Base-by-base conservation (phyloP, 2,329 filamentous ascomycete species). In the Chrysosporium keratinophilum region DNA sequence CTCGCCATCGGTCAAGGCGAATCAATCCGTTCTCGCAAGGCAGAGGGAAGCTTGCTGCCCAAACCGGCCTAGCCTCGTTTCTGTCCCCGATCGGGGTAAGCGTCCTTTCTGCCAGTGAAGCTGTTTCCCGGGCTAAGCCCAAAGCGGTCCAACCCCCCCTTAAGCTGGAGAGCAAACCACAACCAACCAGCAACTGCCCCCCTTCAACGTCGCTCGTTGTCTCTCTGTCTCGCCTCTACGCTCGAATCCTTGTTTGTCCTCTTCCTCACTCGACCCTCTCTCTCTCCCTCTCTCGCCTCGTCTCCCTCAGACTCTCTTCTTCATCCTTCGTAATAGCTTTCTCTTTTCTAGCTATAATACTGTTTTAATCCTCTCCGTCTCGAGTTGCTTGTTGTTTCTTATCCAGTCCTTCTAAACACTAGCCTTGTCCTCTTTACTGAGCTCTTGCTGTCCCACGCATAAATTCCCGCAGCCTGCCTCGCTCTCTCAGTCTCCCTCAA, bases 211-310 rank as follows among this genome's bases (percentile, higher is more conserved):
- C 44, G 6, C 45, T 48, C 23, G 23, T 28, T 28, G 23, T 28
- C 23, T 28, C 23, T 28, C 23, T 28, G 23, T 28, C 23, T 28
- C 23, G 23, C 23, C 23, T 28, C 23, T 28, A 28, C 23, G 23
- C 23, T 20, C 52, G 50, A 34, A 34, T 39, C 41, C 41, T 50
- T 40, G 33, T 44, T 52, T 45, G 20, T 34, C 28, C 35, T 54
- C 45, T 57, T 31, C 58, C 45, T 50, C 31, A 41, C 28, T 23
- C 51, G 17, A 40, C 53, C 28, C 23, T 39, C 42, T 50, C 40
- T 35, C 39, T 48, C 44, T 45, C 20, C 40, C 40, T 46, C 33
- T 47, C 14, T 43, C 34, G 20, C 28, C 41, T 48, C 52, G 28
- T 45, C 45, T 15, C 14, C 39, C 33, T 37, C 28, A n/a, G 17